These are phyloP conservation scores for Thelonectria olida DNA, from an alignment of 2,329 filamentous ascomycete species.

Conservation along the genomic window DNA sequence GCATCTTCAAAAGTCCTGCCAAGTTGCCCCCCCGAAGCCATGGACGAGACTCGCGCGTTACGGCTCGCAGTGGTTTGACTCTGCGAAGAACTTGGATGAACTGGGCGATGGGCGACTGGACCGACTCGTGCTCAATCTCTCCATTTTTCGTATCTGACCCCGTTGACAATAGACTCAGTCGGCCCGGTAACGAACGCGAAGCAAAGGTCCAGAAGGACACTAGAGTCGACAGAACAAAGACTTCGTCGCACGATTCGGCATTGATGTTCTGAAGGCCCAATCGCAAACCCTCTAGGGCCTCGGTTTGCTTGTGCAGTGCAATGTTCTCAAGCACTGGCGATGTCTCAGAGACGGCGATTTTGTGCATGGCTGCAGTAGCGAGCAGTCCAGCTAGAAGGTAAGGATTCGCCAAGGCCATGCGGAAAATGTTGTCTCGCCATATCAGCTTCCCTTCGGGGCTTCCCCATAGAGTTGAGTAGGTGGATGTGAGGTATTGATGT, in stretches of 20 bases:
- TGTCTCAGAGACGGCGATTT: not conserved
- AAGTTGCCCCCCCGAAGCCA: not conserved
- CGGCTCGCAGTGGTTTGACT: not conserved
- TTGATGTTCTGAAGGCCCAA: constrained; percentile 12
- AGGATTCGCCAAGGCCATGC: constrained; percentile 17
- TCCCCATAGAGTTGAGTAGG: constrained; percentile 23
- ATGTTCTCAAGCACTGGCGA: not conserved
- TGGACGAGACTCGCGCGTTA: not conserved
- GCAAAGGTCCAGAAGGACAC: constrained; percentile 30
- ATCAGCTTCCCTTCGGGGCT: constrained; percentile 19
- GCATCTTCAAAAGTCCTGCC: not conserved
- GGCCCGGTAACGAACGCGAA: constrained; percentile 16
- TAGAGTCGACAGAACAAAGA: constrained; percentile 23
- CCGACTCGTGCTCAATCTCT: not conserved
- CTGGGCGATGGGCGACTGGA: not conserved
- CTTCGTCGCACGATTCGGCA: constrained; percentile 1
- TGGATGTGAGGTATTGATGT: constrained; percentile 26
- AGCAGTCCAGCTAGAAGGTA: constrained; percentile 25
- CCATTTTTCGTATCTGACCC: not conserved
- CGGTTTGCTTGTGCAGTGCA: constrained; percentile 20
- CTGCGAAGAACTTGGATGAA: constrained; percentile 8
- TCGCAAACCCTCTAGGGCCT: constrained; percentile 18
- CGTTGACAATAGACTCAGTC: constrained; percentile 17
- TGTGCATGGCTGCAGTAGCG: constrained; percentile 27
- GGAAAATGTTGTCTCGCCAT: constrained; percentile 31